Evolutionary conservation across 768 basidiomycete genomes (phyloP).

Genomic region (Psilocybe cyanescens): DNA sequence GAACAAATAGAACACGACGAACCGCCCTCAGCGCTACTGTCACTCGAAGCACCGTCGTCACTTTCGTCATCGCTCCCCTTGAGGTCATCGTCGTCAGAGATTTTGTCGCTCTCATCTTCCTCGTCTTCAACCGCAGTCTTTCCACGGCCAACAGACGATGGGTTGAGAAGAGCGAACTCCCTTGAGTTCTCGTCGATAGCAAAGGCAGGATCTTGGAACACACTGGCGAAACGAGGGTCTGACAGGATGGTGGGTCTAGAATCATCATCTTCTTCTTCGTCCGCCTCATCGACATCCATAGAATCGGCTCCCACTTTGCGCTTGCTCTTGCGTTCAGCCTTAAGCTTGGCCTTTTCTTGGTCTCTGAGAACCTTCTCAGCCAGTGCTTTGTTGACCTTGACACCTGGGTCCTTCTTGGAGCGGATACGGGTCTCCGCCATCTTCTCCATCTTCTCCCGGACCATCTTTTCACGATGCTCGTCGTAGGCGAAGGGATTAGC

Average conservation of each 20-base stretch:
- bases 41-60: slow-evolving; percentile 23
- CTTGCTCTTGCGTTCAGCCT: slow-evolving; percentile 57
- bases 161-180: slow-evolving; percentile 93
- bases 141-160: slow-evolving; percentile 68
- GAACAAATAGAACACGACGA: slow-evolving; percentile 15
- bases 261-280: slow-evolving; percentile 36
- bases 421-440: slow-evolving; percentile 93
- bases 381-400: slow-evolving; percentile 78
- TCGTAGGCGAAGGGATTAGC: slow-evolving; percentile 96
- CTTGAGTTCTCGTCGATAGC: slow-evolving; percentile 86
- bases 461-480: slow-evolving; percentile 89
- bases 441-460: slow-evolving; percentile 90
- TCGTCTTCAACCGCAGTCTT: slow-evolving; percentile 90
- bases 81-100: slow-evolving; percentile 54
- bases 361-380: slow-evolving; percentile 82
- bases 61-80: slow-evolving; percentile 35
- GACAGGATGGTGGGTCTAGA: slow-evolving; percentile 60
- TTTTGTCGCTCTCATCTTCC: slow-evolving; percentile 82
- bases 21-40: slow-evolving; percentile 68
- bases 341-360: slow-evolving; percentile 62
- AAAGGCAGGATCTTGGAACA: slow-evolving; percentile 93
- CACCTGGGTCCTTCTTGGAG: slow-evolving; percentile 68
- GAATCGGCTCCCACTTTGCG: slow-evolving; percentile 37
- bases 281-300: slow-evolving; percentile 41
- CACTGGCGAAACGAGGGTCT: slow-evolving; percentile 87